Evolutionary conservation across 495 filamentous ascomycete species (phyloP), one percentile per base, ranked within the genome.

Genomic region (Chaetomidium leptoderma): DNA sequence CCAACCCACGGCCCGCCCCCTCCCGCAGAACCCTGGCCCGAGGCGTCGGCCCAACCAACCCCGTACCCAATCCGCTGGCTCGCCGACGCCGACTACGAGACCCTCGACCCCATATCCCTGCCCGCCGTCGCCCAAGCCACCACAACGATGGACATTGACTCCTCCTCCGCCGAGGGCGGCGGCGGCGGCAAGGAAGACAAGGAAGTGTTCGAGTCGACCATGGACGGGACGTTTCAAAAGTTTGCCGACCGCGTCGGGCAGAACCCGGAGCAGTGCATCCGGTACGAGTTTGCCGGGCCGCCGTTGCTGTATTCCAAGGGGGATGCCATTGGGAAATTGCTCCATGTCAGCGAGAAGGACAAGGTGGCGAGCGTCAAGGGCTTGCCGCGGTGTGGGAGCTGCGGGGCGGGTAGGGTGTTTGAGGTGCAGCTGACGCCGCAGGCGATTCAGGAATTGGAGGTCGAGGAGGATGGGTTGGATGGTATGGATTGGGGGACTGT

Each of bases 401-500:
- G 93, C 70, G 86, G 85, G 7, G 81, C 79, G 0, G 70, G 75
- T 30, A 83, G 93, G 50, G 83, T 88, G n/a, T 97, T 97, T 70
- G 77, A 79, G 70, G 75, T 93, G 36, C 93, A 98, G 78, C 72
- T 97, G 65, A 89, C 86, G 65, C 93, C 93, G 55, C 89, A 95
- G 67, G 88, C 91, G 4, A 98, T 98, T 68, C 82, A 81, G 57
- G 86, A 93, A 77, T 76, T 98, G 47, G 93, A 98, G 75, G 83
- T 77, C 6, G 89, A 89, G 4, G 85, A 90, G 55, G 75, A 82
- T 60, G 82, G 83, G 13, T 67, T 96, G 52, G 90, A 92, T 37
- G 93, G 95, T 0, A 97, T 99, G 93, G 93, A 99, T 63, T 99
- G 93, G 93, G 95, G 95, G 0, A 96, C 89, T 14, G 79, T 99